Conservation (phyloP, 2,329 filamentous ascomycete genomes). For the Podosphaera fusca region DNA sequence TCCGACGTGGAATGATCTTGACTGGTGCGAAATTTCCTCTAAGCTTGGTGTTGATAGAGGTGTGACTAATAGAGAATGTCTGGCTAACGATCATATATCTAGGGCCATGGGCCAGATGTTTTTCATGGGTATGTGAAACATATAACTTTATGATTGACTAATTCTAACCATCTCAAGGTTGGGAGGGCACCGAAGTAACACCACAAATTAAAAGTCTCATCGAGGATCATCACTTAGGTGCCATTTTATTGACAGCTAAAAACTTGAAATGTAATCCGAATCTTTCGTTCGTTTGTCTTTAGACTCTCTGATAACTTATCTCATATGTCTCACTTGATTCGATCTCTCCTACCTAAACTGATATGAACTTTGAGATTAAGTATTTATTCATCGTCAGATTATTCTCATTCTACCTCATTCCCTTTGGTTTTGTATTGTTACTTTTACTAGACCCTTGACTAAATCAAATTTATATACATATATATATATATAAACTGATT, state of each 20-base stretch:
- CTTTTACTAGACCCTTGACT: no score
- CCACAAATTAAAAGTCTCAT: slow-evolving; percentile 65
- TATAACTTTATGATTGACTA: no score
- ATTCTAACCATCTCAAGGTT: slow-evolving; percentile 24
- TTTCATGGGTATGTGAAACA: slow-evolving; percentile 29
- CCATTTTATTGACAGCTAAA: slow-evolving; percentile 63
- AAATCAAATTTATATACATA: no score
- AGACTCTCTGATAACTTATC: slow-evolving; percentile 1
- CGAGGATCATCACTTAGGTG: slow-evolving; percentile 67
- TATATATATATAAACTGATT: not conserved
- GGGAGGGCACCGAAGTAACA: slow-evolving; percentile 64
- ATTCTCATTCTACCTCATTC: not conserved
- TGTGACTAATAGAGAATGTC: no score
- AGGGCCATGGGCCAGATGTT: slow-evolving; percentile 55
- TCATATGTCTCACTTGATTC: not conserved
- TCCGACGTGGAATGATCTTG: no score
- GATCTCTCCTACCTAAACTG: not conserved
- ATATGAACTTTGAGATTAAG: no score
- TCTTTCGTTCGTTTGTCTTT: not conserved
- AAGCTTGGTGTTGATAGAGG: no score
- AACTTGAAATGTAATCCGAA: slow-evolving; percentile 49
- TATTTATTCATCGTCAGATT: no score
- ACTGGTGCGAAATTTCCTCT: no score
- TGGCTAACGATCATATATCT: no score
- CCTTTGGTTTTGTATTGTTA: no score